Evolutionary conservation across 768 basidiomycete species (phyloP), one percentile per base, ranked within the genome.

Genomic region (Trametes elegans): DNA sequence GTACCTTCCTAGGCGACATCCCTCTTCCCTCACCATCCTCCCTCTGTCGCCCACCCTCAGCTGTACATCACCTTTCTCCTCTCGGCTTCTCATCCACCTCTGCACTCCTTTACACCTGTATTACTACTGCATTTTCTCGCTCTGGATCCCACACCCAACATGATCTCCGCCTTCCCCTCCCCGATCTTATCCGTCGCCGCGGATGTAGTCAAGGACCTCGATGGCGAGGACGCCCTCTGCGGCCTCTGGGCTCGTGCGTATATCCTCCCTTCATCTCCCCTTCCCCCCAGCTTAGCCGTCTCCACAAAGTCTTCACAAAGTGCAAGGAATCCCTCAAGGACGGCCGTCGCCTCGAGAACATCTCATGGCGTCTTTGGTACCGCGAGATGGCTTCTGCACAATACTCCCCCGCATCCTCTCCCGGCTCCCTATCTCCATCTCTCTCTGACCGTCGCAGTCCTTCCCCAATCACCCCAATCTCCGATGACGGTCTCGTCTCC

Each of bases 351-450:
- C 78, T 93, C 26, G 92, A 94, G 72, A 93, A 95, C 64, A 85
- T 94, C 49, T 84, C 88, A 3, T 95, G 92, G 92, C 76, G 92
- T 48, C 73, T 94, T 7, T 90, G 90, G 87, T 81, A 87, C 66
- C 79, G 83, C 59, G 82, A 88, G 58, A 73, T 87, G 64, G 68
- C 76, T 47, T 67, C 72, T 27, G 58, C 71, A 26, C 72, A 71
- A 29, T 11, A 64, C n/a, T 66, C 55, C 42, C 67, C 62, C 11
- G 66, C 69, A 1, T 56, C 66, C 35, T 68, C 70, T 8, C 70
- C 71, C 11, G 65, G 70, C 34, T 63, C 67, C 16, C 28, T 59
- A 21, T 64, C 64, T 0, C 66, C 66, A n/a, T 60, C 65, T 13
- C 63, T 63, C 58, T 62, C 60, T 3, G 63, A 64, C 21, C 49